Evolutionary conservation across 441 rosid species (phyloP), one percentile per base, ranked within the genome.

Genomic region (Pelargonium australe): DNA sequence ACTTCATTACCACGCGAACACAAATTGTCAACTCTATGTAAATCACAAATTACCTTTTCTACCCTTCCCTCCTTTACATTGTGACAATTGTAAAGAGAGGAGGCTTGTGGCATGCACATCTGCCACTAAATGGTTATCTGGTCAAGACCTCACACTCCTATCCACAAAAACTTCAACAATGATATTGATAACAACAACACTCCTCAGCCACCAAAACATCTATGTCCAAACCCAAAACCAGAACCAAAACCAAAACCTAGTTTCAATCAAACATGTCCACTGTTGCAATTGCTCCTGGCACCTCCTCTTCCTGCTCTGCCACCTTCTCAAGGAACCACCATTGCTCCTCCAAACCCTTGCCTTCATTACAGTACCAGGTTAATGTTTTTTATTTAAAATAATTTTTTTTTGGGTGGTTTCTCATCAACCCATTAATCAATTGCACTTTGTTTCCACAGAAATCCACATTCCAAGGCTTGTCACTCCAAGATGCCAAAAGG

Each of bases 401-500:
- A 12, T 57, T 4, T 40, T 5, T 11, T 17, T 37, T 13, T 5
- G 6, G 16, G 3, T 13, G 57, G 4, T 51, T 51, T 6, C 17
- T 51, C 57, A n/a, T n/a, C 17, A 17, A 51, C 57, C 57, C 57
- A 51, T 13, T 51, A 51, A 4, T 2, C 57, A 5, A 51, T 51
- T n/a, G 17, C 17, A 4, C 17, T n/a, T n/a, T 51, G 72, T 67
- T 66, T 67, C 16, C 57, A 17, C 7, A 86, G 90, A 92, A 85
- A 83, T 78, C 85, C 69, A 53, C 71, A 60, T 85, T 90, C 62
- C 86, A 78, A 57, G 98, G 98, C 25, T 57, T 90, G 53, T 81
- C 93, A 4, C 84, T 90, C 71, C 76, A 78, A 77, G 90, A 87
- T 64, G 83, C 86, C 60, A 87, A 78, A 77, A 83, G 72, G 74